Evolutionary conservation across 2,329 filamentous ascomycete genomes (phyloP), one percentile per base, ranked within the genome.

Genomic region (Plectosphaerella sp.): DNA sequence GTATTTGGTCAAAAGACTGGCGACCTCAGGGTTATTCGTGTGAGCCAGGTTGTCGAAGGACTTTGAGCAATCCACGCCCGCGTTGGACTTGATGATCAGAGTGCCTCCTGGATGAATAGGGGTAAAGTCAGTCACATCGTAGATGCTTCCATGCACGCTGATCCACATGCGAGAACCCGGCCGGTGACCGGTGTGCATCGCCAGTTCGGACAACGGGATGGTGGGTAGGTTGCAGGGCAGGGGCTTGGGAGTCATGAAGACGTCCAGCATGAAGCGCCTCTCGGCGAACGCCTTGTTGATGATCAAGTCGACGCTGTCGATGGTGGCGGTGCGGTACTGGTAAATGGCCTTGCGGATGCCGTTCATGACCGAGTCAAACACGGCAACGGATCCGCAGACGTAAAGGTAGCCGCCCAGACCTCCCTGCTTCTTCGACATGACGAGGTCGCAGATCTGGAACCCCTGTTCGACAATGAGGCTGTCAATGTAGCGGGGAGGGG

Each of bases 391-490:
- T 2, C 64, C 64, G 46, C 64, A 48, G 58, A 66, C 15, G 14
- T 63, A 50, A 57, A 67, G 37, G 54, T 59, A 50, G 51, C 64
- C 20, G 51, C 60, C 47, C 63, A 75, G 62, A 1, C 77, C 77
- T 4, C 78, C 78, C 45, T 79, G 76, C 46, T 76, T 79, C 64
- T 80, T 82, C 1, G 74, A 77, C 76, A 81, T 80, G 49, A 80
- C 75, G 14, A 81, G 66, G 48, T 80, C 78, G 25, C 76, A 79
- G 9, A 82, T 70, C 0, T 68, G 71, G 0, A 70, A 69, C 0
- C 75, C 75, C 57, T 80, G 76, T 54, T 80, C 76, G 1, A 75
- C 67, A 22, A 81, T 79, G 5, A 79, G 58, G 1, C 67, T 63
- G 55, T 81, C 77, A 20, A 81, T 79, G 54, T 81, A 80, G 3